Evolutionary conservation across 2,329 filamentous ascomycete species (phyloP).

Genomic region (Diaporthe vexans): DNA sequence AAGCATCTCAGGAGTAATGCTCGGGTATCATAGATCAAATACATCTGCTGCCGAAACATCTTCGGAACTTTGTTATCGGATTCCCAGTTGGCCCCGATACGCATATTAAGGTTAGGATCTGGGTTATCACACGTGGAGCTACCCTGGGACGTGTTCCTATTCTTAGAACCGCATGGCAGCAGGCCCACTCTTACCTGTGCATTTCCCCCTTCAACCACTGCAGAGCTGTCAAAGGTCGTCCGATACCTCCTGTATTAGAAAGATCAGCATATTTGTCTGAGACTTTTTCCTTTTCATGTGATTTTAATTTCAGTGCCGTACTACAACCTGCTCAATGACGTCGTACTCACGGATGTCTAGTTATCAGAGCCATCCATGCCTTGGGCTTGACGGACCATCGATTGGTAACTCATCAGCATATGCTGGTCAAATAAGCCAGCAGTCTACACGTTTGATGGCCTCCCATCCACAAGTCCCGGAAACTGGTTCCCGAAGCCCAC

Average conservation of each 20-base stretch:
- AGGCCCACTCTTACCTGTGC: not conserved
- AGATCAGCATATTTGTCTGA: not conserved
- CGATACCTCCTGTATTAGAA: not conserved
- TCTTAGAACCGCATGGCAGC: not conserved
- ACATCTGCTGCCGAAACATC: not conserved
- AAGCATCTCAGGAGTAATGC: not conserved
- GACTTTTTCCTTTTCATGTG: rapidly evolving
- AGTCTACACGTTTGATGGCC: not conserved
- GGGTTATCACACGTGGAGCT: not conserved
- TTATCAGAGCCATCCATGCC: too few species aligned
- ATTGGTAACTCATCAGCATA: not conserved
- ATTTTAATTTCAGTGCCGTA: not conserved
- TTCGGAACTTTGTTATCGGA: not conserved
- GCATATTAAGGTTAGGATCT: not conserved
- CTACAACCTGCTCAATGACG: not conserved
- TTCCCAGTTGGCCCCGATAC: not conserved
- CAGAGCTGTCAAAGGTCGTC: too few species aligned
- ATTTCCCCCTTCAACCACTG: not conserved
- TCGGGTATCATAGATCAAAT: not conserved
- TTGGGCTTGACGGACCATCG: not conserved
- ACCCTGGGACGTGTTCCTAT: not conserved
- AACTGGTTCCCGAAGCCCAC: not conserved
- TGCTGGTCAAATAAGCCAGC: rapidly evolving
- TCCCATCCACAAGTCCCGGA: not conserved
- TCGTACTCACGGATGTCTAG: too few species aligned